These are phyloP conservation scores for Chamaenerion angustifolium DNA, from an alignment of 345 rosid genomes.

Conservation along the genomic window DNA sequence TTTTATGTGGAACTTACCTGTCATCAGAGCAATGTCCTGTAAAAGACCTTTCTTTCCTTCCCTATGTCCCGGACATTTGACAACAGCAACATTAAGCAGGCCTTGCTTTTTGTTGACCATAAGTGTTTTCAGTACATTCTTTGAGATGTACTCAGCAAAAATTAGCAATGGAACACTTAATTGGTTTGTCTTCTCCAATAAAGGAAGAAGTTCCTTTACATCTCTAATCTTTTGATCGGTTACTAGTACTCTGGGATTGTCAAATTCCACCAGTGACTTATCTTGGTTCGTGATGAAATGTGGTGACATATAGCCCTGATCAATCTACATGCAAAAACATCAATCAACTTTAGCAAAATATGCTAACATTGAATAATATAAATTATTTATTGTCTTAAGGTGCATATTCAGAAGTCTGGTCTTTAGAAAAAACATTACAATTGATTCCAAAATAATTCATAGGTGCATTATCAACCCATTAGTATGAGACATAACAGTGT, in stretches of 20 bases:
- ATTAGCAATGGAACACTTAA: constrained; percentile 69
- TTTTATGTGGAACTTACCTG: constrained; percentile 30
- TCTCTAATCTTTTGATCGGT: constrained; percentile 57
- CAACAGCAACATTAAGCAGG: constrained; percentile 65
- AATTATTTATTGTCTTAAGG: no score
- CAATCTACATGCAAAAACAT: constrained; percentile 34
- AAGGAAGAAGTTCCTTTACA: constrained; percentile 58
- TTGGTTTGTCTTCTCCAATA: constrained; percentile 62
- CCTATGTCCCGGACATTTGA: constrained; percentile 63
- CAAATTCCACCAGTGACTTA: constrained; percentile 62
- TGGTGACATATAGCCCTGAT: constrained; percentile 74
- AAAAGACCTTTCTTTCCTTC: constrained; percentile 71
- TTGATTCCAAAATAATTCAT: no score
- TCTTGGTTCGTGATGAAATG: constrained; percentile 77
- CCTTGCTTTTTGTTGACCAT: constrained; percentile 67
- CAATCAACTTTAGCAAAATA: background rate
- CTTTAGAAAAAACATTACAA: no score
- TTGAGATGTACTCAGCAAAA: constrained; percentile 66
- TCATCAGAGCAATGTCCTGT: constrained; percentile 81
- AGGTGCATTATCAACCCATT: no score
- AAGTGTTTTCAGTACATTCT: constrained; percentile 52
- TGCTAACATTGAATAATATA: no score
- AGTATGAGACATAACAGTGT: no score
- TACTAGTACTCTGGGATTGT: constrained; percentile 61
- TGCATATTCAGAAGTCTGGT: no score